Evolutionary conservation across 345 rosid genomes (phyloP).

Genomic region (Firmiana major): DNA sequence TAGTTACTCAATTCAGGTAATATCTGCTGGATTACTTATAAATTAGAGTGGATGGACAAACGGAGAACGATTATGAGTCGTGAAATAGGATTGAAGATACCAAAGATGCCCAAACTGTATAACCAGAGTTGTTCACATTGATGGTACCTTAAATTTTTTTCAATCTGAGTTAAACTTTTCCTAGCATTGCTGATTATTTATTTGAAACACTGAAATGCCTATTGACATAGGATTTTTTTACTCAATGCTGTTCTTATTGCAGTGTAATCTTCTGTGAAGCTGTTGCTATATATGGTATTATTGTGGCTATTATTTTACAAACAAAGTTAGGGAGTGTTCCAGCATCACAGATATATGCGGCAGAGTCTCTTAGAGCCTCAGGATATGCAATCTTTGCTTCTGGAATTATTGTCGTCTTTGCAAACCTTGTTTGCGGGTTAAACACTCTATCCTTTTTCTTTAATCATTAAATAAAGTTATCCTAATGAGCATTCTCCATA

Average conservation of each 20-base stretch:
- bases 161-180: not conserved
- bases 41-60: not conserved
- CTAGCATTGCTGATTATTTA: not conserved
- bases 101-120: not conserved
- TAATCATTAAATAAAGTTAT: not conserved
- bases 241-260: constrained; percentile 20
- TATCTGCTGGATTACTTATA: not conserved
- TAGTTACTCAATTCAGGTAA: not conserved
- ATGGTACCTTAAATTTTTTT: not conserved
- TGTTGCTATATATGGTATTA: constrained; percentile 97
- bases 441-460: constrained; percentile 25
- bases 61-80: not conserved
- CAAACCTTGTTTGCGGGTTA: constrained; percentile 97
- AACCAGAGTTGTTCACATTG: not conserved
- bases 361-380: constrained; percentile 98
- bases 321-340: constrained; percentile 97
- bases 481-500: not conserved
- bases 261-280: constrained; percentile 99
- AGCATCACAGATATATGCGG: constrained; percentile 53
- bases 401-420: constrained; percentile 97
- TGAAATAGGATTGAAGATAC: not conserved
- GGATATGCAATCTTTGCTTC: constrained; percentile 99
- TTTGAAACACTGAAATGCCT: constrained; percentile 4
- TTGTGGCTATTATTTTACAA: constrained; percentile 94
- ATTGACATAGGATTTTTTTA: not conserved